Base-by-base conservation (phyloP, 2,329 filamentous ascomycete genomes). In the Parasarocladium wereldwijsianum region DNA sequence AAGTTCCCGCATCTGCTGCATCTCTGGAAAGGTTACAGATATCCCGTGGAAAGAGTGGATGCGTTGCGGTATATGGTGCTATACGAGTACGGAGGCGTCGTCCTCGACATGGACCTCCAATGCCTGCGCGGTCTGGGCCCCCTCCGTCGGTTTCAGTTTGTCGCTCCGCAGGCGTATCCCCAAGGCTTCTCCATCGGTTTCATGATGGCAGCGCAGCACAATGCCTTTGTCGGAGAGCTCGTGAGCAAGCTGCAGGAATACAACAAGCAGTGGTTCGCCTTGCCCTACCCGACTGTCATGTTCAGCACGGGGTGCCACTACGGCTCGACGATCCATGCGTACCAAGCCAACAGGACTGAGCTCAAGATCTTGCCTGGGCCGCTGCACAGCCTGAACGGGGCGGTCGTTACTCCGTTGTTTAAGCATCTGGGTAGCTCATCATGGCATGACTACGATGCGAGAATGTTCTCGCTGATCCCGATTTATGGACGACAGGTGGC, bases 61-160 rank as follows among this genome's bases (percentile, higher is more conserved):
- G 61, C 76, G 12, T 76, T 84, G 38, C 65, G 78, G 28, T 84
- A 84, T 54, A 82, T 84, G 45, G 64, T 82, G 13, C 62, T 84
- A 20, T 62, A 73, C 29, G 68, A 80, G 49, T 83, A 67, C 44
- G 78, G 78, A 30, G 78, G 78, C 18, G 70, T 80, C 32, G 83
- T 83, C 49, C 71, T 84, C 40, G 78, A 84, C 35, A 46, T 52
- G 44, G 49, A 51, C 29, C 46, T 58, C 10, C 43, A 51, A 15
- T 58, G 55, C 37, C 45, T 45, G 31, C 46, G 54, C 12, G 51
- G 49, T 2, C 40, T 58, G 4, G 54, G 54, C 2, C 54, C 54
- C 3, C 39, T 58, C 14, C 44, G 52, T 6, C 46, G 48, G n/a
- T 58, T 57, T 37, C 43, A 45, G 24, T 58, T 58, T 32, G 52